A percentile compares a stretch with the other conserved stretches of the same genome.
phyloP scores from a whole-genome alignment of 176 grass and related monocot genomes.

The Zea luxurians region DNA sequence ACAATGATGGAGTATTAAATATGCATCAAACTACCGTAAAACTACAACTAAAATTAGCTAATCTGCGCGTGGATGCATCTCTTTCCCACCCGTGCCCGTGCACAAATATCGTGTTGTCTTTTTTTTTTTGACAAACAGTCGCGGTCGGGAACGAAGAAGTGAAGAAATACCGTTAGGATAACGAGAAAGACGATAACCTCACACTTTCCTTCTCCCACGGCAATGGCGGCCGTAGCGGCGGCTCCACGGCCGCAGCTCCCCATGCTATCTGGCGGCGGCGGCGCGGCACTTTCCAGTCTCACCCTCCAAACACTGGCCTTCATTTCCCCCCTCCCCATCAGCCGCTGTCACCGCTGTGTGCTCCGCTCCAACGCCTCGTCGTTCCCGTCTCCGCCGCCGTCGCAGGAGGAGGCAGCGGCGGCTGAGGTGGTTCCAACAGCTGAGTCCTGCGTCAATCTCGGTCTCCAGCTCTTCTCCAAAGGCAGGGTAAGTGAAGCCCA shows the following conservation, averaged over 20 bases:
- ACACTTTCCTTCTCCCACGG: not conserved
- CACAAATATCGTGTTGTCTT: too few relatives aligned
- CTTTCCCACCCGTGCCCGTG: too few relatives aligned
- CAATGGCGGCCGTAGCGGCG: constrained; percentile 39
- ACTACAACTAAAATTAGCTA: too few relatives aligned
- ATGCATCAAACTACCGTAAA: too few relatives aligned
- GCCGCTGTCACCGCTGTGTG: constrained; percentile 21
- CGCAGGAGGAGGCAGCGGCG: constrained; percentile 44
- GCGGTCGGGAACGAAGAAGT: too few relatives aligned
- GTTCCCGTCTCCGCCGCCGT: constrained; percentile 51
- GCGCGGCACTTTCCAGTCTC: not conserved
- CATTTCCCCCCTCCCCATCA: not conserved
- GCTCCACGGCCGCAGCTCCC: constrained; percentile 31
- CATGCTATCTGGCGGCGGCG: constrained; percentile 5
- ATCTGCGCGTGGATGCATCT: too few relatives aligned
- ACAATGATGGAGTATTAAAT: too few relatives aligned
- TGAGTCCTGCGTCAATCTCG: constrained; percentile 82
- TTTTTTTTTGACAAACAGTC: too few relatives aligned
- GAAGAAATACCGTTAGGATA: constrained; percentile 20
- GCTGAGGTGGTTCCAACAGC: constrained; percentile 44
- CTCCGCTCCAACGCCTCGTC: constrained; percentile 47
- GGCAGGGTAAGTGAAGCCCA: constrained; percentile 60
- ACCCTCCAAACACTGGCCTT: constrained; percentile 12
- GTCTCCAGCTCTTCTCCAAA: constrained; percentile 87
- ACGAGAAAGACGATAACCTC: constrained; percentile 40